Conservation (phyloP, 495 filamentous ascomycete species). For the Rostrohypoxylon terebratum region DNA sequence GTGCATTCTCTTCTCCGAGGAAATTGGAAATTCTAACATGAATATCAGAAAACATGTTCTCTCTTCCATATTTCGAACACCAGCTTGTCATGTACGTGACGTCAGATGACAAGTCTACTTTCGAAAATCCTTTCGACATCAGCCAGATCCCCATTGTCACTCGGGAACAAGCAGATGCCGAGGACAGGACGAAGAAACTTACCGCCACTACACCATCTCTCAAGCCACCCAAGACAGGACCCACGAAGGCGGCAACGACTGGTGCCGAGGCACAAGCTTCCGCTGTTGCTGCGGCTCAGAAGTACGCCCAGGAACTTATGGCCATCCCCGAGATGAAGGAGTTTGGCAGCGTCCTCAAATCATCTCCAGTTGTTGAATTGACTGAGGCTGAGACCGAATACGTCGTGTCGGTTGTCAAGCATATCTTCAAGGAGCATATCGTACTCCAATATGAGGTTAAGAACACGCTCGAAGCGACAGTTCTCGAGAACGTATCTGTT, state of each 20-base stretch:
- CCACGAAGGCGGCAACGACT: constrained; percentile 76
- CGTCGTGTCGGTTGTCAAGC: constrained; percentile 91
- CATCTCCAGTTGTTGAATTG: constrained; percentile 84
- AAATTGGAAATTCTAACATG: constrained; percentile 49
- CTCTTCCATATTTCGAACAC: constrained; percentile 94
- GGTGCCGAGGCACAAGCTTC: constrained; percentile 78
- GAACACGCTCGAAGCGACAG: constrained; percentile 91
- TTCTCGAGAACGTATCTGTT: constrained; percentile 91
- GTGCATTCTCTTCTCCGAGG: constrained; percentile 43
- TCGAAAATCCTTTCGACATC: constrained; percentile 88
- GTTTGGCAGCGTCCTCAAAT: constrained; percentile 91
- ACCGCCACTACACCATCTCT: constrained; percentile 91
- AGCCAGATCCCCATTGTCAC: constrained; percentile 92
- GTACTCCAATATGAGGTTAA: constrained; percentile 98
- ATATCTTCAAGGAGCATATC: constrained; percentile 96
- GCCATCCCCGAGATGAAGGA: constrained; percentile 88
- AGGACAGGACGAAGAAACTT: constrained; percentile 95
- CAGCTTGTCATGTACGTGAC: constrained; percentile 99
- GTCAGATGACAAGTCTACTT: constrained; percentile 84
- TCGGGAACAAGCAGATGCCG: constrained; percentile 95
- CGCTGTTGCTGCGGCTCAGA: constrained; percentile 81
- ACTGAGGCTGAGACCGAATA: constrained; percentile 99
- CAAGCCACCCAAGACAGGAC: constrained; percentile 88
- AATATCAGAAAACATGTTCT: constrained; percentile 82
- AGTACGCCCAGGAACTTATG: constrained; percentile 87